Evolutionary conservation across 139 green algal genomes (phyloP).

Genomic region (Yamagishiella unicocca): DNA sequence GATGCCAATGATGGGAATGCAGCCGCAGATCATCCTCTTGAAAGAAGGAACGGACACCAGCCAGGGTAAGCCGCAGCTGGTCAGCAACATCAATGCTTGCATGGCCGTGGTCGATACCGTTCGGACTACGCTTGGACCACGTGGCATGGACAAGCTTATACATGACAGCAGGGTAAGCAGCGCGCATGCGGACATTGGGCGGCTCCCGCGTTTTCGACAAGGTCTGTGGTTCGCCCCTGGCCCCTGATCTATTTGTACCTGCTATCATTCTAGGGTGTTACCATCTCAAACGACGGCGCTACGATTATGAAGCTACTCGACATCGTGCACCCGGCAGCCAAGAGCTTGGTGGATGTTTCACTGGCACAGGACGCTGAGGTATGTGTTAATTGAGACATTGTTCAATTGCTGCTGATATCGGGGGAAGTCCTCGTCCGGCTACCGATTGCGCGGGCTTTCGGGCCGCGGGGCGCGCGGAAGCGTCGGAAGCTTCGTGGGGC

Average conservation of each 20-base stretch:
- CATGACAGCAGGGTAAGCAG: slow-evolving; percentile 79
- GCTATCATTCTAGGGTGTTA: slow-evolving; percentile 75
- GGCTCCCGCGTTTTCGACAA: neutral
- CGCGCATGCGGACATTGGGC: neutral
- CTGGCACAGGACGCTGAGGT: slow-evolving; percentile 94
- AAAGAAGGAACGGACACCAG: slow-evolving; percentile 98
- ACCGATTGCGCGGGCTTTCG: slow-evolving; percentile 24
- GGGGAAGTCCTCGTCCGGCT: neutral
- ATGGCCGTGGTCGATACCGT: slow-evolving; percentile 95
- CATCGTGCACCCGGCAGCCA: slow-evolving; percentile 98
- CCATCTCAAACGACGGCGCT: slow-evolving; percentile 97
- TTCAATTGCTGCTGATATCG: too few species aligned
- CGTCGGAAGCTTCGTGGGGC: too few species aligned
- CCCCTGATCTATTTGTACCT: too few species aligned
- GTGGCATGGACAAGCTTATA: slow-evolving; percentile 99
- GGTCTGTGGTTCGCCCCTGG: too few species aligned
- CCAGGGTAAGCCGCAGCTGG: slow-evolving; percentile 96
- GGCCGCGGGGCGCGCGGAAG: slow-evolving; percentile 13
- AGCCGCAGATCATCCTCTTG: slow-evolving; percentile 99
- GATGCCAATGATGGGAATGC: slow-evolving; percentile 60
- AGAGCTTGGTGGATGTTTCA: slow-evolving; percentile 97
- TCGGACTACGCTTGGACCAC: slow-evolving; percentile 94
- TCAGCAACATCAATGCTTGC: slow-evolving; percentile 99
- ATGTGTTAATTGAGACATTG: neutral
- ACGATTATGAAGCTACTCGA: slow-evolving; percentile 99